A percentile compares a stretch with the other conserved stretches of the same genome.
These are phyloP conservation scores for Fusarium dimerum DNA, from an alignment of 2,329 filamentous ascomycete genomes.

Conservation along the genomic window DNA sequence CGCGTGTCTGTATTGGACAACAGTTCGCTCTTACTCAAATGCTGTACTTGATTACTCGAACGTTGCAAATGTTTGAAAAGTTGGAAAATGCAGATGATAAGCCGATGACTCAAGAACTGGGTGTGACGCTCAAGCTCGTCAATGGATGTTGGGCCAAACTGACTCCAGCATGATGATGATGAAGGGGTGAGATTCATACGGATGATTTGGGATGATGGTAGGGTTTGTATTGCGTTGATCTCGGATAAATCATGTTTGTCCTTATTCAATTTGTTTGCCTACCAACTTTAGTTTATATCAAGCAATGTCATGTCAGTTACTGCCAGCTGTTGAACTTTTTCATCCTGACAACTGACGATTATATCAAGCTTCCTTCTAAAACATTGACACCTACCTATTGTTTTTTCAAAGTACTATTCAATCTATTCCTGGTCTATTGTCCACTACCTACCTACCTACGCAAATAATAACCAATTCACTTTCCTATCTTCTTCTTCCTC, in stretches of 20 bases:
- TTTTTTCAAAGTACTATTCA: no score
- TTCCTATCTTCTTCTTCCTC: no score
- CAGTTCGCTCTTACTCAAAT: slow-evolving; percentile 43
- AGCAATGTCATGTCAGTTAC: neutral
- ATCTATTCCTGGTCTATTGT: no score
- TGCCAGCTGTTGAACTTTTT: neutral
- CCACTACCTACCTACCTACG: no score
- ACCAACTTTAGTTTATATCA: no score
- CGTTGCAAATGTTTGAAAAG: slow-evolving; percentile 36
- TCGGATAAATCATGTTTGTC: no score
- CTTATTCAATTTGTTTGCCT: no score
- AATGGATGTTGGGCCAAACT: slow-evolving; percentile 31
- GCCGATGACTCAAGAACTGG: slow-evolving; percentile 26
- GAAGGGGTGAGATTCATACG: neutral
- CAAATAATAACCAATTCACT: no score
- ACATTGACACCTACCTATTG: neutral
- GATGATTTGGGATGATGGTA: neutral
- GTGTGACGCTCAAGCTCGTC: slow-evolving; percentile 26
- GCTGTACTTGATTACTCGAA: slow-evolving; percentile 37
- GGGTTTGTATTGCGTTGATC: no score
- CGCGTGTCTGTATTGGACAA: slow-evolving; percentile 47
- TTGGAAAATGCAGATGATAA: slow-evolving; percentile 30
- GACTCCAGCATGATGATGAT: slow-evolving; percentile 16
- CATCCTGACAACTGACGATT: neutral
- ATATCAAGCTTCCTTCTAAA: neutral